Percentiles rank a stretch among this genome's conserved stretches.
Evolutionary conservation across 1,284 basidiomycete genomes (phyloP).

Genomic region (Ceratobasidium sp.): DNA sequence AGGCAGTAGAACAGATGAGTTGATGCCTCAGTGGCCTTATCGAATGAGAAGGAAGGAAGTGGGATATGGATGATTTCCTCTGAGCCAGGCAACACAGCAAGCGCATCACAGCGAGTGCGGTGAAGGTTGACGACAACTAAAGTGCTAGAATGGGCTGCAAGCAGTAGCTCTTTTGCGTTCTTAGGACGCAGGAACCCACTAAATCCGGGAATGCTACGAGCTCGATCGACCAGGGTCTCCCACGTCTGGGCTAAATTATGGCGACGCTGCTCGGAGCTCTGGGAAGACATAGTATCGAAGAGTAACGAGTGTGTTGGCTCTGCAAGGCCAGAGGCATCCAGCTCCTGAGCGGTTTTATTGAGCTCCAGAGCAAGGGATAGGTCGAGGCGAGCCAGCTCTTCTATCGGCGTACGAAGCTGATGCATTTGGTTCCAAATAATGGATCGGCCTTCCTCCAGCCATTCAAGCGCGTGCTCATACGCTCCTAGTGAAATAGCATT

Average conservation of each 20-base stretch:
- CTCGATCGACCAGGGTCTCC: background rate
- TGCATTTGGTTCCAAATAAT: slow-evolving; percentile 14
- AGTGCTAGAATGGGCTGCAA: background rate
- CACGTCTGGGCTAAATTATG: background rate
- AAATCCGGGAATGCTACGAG: background rate
- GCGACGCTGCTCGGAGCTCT: no score
- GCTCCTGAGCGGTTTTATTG: background rate
- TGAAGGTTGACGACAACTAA: slow-evolving; percentile 11
- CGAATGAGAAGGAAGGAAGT: background rate
- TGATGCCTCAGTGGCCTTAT: background rate
- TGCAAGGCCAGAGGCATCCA: background rate
- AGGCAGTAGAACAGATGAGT: background rate
- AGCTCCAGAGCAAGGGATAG: background rate
- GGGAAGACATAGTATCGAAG: no score
- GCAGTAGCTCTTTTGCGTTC: background rate
- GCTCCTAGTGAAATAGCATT: background rate
- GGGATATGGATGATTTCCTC: background rate
- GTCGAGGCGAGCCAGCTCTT: background rate
- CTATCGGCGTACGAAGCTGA: slow-evolving; percentile 10
- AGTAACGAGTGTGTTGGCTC: no score
- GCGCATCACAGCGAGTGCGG: background rate
- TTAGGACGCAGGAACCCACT: background rate
- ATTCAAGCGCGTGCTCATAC: slow-evolving; percentile 1
- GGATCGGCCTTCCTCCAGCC: slow-evolving; percentile 3
- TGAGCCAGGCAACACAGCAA: background rate